Evolutionary conservation across 2,329 filamentous ascomycete genomes (phyloP).

Genomic region (Aureobasidium leucospermi): DNA sequence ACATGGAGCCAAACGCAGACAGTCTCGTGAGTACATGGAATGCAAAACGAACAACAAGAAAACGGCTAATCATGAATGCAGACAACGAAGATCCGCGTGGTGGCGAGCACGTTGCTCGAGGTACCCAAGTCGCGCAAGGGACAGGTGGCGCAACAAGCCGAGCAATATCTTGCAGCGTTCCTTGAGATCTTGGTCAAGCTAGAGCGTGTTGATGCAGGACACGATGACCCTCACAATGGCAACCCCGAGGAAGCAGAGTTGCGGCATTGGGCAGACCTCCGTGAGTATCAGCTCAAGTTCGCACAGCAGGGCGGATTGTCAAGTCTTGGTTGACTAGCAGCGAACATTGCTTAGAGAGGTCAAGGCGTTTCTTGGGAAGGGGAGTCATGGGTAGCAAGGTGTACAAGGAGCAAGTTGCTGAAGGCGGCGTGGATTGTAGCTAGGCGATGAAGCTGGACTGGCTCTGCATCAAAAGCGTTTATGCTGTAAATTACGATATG

Average conservation of each 20-base stretch:
- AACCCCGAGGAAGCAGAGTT: constrained; percentile 68
- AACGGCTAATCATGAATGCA: constrained; percentile 29
- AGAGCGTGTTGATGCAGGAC: constrained; percentile 53
- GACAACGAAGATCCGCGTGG: constrained; percentile 78
- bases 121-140: constrained; percentile 48
- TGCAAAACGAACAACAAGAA: constrained; percentile 2
- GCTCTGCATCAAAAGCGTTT: neutral
- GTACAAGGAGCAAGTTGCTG: neutral
- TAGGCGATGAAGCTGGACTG: neutral
- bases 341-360: neutral
- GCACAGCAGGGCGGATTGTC: constrained; percentile 55
- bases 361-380: neutral
- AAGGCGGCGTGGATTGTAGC: neutral
- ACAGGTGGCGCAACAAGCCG: constrained; percentile 50
- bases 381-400: neutral
- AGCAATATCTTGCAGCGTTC: constrained; percentile 65
- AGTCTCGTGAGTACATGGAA: constrained; percentile 49
- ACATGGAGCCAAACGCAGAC: constrained; percentile 67
- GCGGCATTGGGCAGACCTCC: constrained; percentile 67
- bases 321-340: constrained; percentile 21
- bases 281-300: constrained; percentile 70
- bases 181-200: constrained; percentile 68
- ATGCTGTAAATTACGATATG: constrained; percentile 1
- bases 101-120: constrained; percentile 72
- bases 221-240: constrained; percentile 25